Evolutionary conservation across 176 grass and related monocot genomes (phyloP).

Genomic region (Hordeum marinum): DNA sequence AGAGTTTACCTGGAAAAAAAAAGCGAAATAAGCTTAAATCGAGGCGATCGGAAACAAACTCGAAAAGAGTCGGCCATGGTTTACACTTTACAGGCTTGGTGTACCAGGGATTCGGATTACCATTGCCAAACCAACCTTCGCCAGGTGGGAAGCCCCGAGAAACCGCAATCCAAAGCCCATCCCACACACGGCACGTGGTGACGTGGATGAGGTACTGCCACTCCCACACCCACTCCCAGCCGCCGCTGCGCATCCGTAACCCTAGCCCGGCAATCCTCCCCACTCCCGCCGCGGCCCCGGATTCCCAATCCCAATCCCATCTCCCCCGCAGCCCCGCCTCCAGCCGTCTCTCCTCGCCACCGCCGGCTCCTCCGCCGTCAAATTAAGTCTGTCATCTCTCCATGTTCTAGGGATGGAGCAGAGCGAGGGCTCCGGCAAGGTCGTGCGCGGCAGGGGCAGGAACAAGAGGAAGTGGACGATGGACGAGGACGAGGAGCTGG

Average conservation of each 20-base stretch:
- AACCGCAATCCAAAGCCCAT: background rate
- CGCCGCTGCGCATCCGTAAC: background rate
- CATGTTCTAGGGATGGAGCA: too few relatives aligned
- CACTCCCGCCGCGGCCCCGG: background rate
- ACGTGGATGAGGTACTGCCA: background rate
- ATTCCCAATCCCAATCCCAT: constrained; percentile 37
- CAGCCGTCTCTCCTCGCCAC: background rate
- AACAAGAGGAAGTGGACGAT: constrained; percentile 47
- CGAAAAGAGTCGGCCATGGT: too few relatives aligned
- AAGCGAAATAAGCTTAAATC: too few relatives aligned
- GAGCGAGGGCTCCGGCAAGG: background rate
- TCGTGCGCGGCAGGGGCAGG: constrained; percentile 34
- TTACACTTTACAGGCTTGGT: too few relatives aligned
- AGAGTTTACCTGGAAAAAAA: too few relatives aligned
- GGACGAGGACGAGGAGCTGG: constrained; percentile 39
- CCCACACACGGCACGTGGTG: background rate
- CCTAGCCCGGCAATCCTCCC: constrained; percentile 9
- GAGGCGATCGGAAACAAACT: too few relatives aligned
- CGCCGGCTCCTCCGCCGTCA: background rate
- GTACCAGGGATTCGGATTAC: too few relatives aligned
- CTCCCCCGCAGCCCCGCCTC: background rate
- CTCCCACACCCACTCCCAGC: background rate
- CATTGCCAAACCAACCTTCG: too few relatives aligned
- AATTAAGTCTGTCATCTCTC: background rate
- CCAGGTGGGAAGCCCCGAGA: too few relatives aligned